Conservation (phyloP, 2,329 filamentous ascomycete species). For the Xylariales sp. region DNA sequence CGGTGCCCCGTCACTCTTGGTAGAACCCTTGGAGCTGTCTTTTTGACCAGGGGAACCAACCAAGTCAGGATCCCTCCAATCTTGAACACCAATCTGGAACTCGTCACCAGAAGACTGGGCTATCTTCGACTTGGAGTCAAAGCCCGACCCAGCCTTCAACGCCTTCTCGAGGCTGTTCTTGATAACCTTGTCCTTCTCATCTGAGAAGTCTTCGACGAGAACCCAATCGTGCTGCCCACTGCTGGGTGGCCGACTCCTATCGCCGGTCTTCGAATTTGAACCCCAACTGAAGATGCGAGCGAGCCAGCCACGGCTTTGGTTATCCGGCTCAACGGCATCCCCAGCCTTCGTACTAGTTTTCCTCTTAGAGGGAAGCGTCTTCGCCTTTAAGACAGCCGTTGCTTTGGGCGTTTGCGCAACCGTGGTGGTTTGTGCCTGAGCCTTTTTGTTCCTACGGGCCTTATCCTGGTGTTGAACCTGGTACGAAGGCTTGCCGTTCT, state of each 20-base stretch:
- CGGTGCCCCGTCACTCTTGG: constrained; percentile 23
- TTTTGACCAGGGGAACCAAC: constrained; percentile 37
- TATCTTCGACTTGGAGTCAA: constrained; percentile 16
- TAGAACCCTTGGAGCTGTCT: constrained; percentile 18
- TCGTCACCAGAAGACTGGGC: constrained; percentile 42
- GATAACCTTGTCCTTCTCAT: constrained; percentile 42
- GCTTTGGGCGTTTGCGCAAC: constrained; percentile 21
- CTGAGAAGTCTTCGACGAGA: constrained; percentile 60
- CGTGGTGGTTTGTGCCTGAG: constrained; percentile 25
- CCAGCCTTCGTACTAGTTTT: constrained; percentile 11
- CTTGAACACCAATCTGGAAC: constrained; percentile 79
- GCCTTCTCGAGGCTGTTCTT: constrained; percentile 37
- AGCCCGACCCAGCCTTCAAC: constrained; percentile 25
- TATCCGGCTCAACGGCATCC: constrained; percentile 19
- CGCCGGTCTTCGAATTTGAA: constrained; percentile 23
- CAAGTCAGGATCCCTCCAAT: constrained; percentile 78
- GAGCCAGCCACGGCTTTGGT: constrained; percentile 36
- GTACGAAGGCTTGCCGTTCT: constrained; percentile 52
- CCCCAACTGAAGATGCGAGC: constrained; percentile 35
- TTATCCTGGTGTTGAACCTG: constrained; percentile 48
- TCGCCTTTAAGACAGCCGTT: constrained; percentile 22
- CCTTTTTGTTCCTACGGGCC: constrained; percentile 30
- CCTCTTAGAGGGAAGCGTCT: constrained; percentile 22
- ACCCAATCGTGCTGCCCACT: constrained; percentile 75
- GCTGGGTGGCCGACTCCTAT: constrained; percentile 60